Evolutionary conservation across 164 flowering plant genomes (phyloP).

Genomic region (Tinospora cordifolia): DNA sequence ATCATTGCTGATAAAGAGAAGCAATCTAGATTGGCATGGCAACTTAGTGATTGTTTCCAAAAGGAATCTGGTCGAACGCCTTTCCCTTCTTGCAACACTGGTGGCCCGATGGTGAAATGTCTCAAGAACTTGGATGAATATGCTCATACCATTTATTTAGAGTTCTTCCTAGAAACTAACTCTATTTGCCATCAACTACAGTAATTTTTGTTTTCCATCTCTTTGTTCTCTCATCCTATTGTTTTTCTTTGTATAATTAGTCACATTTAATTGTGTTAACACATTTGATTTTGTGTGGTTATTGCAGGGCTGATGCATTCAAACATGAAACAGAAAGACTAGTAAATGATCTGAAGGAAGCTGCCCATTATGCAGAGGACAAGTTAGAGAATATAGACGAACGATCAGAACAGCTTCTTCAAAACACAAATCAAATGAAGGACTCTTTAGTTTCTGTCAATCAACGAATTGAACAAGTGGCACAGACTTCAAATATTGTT

Average conservation of each 20-base stretch:
- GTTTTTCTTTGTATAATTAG: background rate
- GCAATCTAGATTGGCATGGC: conserved; percentile 66
- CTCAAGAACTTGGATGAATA: conserved; percentile 39
- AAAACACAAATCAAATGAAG: conserved; percentile 41
- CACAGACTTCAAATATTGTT: conserved; percentile 35
- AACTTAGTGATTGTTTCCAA: conserved; percentile 72
- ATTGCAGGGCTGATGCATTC: conserved; percentile 53
- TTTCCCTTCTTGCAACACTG: conserved; percentile 51
- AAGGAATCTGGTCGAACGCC: conserved; percentile 52
- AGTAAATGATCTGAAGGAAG: conserved; percentile 56
- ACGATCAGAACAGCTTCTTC: conserved; percentile 37
- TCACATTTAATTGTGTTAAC: background rate
- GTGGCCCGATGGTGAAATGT: conserved; percentile 47
- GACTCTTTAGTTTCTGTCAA: conserved; percentile 53
- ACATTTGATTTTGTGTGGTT: conserved; percentile 11
- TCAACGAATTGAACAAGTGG: conserved; percentile 38
- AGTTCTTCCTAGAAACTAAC: conserved; percentile 68
- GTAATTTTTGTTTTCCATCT: conserved; percentile 25
- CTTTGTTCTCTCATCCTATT: background rate
- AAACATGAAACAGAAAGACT: conserved; percentile 61
- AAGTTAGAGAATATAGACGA: conserved; percentile 48
- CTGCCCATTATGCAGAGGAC: conserved; percentile 57
- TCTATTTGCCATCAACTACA: conserved; percentile 82
- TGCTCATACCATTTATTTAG: conserved; percentile 42
- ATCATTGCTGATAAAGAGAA: conserved; percentile 50